A percentile compares a stretch with the other conserved stretches of the same genome.
These are phyloP conservation scores for Fusarium dlaminii DNA, from an alignment of 2,329 filamentous ascomycete genomes.

Conservation along the genomic window DNA sequence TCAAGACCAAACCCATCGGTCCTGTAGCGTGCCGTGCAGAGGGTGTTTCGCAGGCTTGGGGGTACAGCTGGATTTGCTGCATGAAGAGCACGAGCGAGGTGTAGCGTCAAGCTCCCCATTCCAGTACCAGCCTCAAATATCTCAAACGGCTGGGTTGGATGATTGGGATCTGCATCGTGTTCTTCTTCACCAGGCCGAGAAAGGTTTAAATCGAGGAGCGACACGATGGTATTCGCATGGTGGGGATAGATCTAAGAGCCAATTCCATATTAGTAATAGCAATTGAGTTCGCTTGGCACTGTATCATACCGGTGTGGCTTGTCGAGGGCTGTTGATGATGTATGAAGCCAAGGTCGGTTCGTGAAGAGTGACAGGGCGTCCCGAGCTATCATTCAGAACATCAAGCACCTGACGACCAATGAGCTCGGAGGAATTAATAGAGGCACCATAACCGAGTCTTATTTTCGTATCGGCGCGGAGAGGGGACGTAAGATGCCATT, in stretches of 20 bases:
- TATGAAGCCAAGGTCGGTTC: slow-evolving; percentile 79
- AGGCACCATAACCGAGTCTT: slow-evolving; percentile 56
- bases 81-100: slow-evolving; percentile 79
- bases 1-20: slow-evolving; percentile 36
- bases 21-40: slow-evolving; percentile 41
- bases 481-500: slow-evolving; percentile 52
- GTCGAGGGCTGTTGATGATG: slow-evolving; percentile 70
- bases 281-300: not conserved
- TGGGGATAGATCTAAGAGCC: slow-evolving; percentile 66
- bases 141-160: slow-evolving; percentile 63
- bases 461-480: slow-evolving; percentile 46
- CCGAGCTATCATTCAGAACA: slow-evolving; percentile 62
- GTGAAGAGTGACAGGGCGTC: slow-evolving; percentile 63
- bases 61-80: slow-evolving; percentile 70
- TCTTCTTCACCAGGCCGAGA: slow-evolving; percentile 50
- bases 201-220: slow-evolving; percentile 78
- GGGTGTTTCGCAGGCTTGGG: slow-evolving; percentile 51
- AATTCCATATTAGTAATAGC: not conserved
- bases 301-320: slow-evolving; percentile 72
- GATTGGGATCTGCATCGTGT: slow-evolving; percentile 40
- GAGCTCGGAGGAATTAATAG: slow-evolving; percentile 62
- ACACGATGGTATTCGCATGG: slow-evolving; percentile 80
- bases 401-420: slow-evolving; percentile 72
- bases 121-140: slow-evolving; percentile 87
- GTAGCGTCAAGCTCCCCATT: slow-evolving; percentile 81